Base-by-base conservation (phyloP, 129 eudicot genomes). In the Helichrysum umbraculigerum region DNA sequence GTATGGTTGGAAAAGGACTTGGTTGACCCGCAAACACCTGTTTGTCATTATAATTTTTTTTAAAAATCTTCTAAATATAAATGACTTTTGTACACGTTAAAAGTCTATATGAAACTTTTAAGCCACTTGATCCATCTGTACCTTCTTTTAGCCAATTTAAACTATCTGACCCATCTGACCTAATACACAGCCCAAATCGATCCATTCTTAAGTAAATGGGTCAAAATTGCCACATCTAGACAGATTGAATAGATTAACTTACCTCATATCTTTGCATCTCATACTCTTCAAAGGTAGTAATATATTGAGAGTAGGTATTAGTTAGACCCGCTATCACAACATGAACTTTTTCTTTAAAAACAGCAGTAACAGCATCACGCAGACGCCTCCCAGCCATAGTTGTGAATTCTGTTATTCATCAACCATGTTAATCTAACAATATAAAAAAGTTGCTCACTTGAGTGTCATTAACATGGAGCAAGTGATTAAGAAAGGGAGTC, bases 311-410 rank as follows among this genome's bases (percentile, higher is more conserved):
- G 59, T 95, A 95, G 8, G 99, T 87, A 77, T 95, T 95, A 70
- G 99, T 91, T 77, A 95, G 78, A 70, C 99, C 99, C 60, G 99
- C 97, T 82, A 95, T 87, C 22, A 95, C 94, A 37, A 95, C 87
- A 75, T 88, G 97, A 28, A 87, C 85, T 44, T 86, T 89, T 73
- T 68, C 86, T 41, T 83, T 86, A 80, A 87, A 94, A 72, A 83
- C 96, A 10, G 85, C 77, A 80, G 76, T 87, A 72, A 95, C 89
- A 50, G 99, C 99, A 81, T 95, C 97, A 32, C 99, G 96, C 41
- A 95, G 90, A 52, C 97, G 92, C 74, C 99, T 91, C 34, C 99
- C 99, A 70, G 99, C 96, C 99, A 95, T 95, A 22, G 99, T 95
- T 70, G 97, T 91, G 84, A 95, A 95, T 76, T 95, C 99, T 95